A percentile compares a stretch with the other conserved stretches of the same genome.
Conservation (phyloP, 805 yeast genomes). For the Sugiyamaella smithiae region DNA sequence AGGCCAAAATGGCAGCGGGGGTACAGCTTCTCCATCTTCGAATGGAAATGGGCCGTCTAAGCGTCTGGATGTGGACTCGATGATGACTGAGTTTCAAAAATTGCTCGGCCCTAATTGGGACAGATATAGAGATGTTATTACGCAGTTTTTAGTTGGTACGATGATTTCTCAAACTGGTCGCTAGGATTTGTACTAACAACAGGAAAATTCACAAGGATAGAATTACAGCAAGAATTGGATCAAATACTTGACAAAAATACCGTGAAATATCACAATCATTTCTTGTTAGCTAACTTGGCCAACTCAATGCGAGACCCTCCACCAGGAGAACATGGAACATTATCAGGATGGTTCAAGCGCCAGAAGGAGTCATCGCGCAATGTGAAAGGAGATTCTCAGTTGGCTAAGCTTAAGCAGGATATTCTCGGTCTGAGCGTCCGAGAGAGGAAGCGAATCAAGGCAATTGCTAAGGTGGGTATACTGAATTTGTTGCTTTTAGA, state of each 20-base stretch:
- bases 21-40: slow-evolving; percentile 1
- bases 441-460: slow-evolving; percentile 81
- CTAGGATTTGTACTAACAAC: background rate
- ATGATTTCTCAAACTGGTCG: too few relatives aligned
- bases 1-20: background rate
- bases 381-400: slow-evolving; percentile 51
- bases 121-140: slow-evolving; percentile 72
- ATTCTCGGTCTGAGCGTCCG: slow-evolving; percentile 80
- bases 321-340: slow-evolving; percentile 43
- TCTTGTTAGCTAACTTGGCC: slow-evolving; percentile 76
- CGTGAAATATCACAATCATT: slow-evolving; percentile 73
- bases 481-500: background rate
- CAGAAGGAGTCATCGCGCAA: slow-evolving; percentile 44
- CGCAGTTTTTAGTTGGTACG: slow-evolving; percentile 73
- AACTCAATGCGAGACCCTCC: slow-evolving; percentile 80
- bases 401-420: slow-evolving; percentile 78
- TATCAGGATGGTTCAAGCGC: slow-evolving; percentile 48
- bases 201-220: slow-evolving; percentile 57
- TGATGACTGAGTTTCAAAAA: slow-evolving; percentile 71
- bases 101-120: slow-evolving; percentile 82
- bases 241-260: slow-evolving; percentile 52
- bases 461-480: slow-evolving; percentile 51
- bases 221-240: slow-evolving; percentile 58
- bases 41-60: slow-evolving; percentile 4
- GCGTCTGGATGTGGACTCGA: slow-evolving; percentile 58